Evolutionary conservation across 345 rosid genomes (phyloP).

Genomic region (Salix dunnii): DNA sequence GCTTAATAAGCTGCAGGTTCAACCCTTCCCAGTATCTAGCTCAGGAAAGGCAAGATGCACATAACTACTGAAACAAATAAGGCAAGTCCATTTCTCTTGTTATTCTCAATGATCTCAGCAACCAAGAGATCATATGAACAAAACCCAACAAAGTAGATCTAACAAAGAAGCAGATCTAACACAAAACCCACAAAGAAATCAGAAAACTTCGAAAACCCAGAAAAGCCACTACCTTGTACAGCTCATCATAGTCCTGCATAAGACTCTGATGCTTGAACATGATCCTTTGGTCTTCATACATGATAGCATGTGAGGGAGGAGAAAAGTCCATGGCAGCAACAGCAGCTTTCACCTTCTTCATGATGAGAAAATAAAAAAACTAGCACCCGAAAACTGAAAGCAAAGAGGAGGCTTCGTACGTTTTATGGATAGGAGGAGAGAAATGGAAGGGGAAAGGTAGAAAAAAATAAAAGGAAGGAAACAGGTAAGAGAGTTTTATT

Average conservation of each 20-base stretch:
- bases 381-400: constrained; percentile 3
- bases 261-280: constrained; percentile 51
- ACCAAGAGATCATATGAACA: constrained; percentile 2
- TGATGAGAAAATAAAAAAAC: constrained; percentile 22
- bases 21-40: neutral
- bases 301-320: constrained; percentile 17
- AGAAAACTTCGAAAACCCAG: constrained; percentile 19
- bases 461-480: neutral
- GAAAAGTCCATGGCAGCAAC: constrained; percentile 21
- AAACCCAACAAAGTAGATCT: constrained; percentile 5
- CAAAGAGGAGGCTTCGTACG: neutral
- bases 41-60: constrained; percentile 2
- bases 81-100: neutral
- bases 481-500: neutral
- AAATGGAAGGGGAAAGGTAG: constrained; percentile 10
- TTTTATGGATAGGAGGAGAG: neutral
- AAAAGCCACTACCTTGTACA: constrained; percentile 42
- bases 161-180: constrained; percentile 8
- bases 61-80: constrained; percentile 2
- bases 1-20: neutral
- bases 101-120: neutral
- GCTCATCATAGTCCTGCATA: constrained; percentile 52
- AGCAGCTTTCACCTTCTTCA: constrained; percentile 45
- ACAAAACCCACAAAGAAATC: constrained; percentile 19
- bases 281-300: constrained; percentile 42